A percentile compares a stretch with the other conserved stretches of the same genome.
Evolutionary conservation across 2,329 filamentous ascomycete species (phyloP).

Genomic region (Microdochium bolleyi): DNA sequence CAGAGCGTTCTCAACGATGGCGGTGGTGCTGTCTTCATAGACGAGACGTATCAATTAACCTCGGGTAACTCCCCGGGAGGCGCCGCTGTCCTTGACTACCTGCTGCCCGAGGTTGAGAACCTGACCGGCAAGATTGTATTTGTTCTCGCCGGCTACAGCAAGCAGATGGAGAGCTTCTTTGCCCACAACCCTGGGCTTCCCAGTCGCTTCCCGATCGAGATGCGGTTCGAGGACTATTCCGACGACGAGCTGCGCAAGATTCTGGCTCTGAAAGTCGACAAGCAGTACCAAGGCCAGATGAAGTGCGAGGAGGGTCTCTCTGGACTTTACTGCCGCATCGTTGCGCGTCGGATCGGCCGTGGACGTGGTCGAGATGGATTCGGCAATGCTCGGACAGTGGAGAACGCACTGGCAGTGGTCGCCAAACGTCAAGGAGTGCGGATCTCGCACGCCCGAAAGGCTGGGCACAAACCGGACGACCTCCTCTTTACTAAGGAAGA

Average conservation of each 20-base stretch:
- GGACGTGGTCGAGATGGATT: constrained; percentile 60
- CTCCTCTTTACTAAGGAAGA: constrained; percentile 57
- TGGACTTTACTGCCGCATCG: constrained; percentile 59
- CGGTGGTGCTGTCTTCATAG: constrained; percentile 68
- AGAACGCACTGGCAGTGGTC: constrained; percentile 52
- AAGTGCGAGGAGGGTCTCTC: constrained; percentile 45
- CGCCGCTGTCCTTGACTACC: constrained; percentile 56
- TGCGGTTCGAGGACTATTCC: constrained; percentile 63
- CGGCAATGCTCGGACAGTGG: constrained; percentile 62
- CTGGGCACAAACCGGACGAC: constrained; percentile 40
- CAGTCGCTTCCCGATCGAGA: constrained; percentile 57
- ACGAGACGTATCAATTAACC: constrained; percentile 70
- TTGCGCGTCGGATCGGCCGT: constrained; percentile 50
- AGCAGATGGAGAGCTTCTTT: constrained; percentile 71
- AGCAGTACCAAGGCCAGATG: constrained; percentile 48
- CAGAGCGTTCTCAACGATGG: constrained; percentile 46
- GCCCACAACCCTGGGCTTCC: constrained; percentile 64
- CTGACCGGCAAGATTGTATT: constrained; percentile 62
- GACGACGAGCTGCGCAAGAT: constrained; percentile 59
- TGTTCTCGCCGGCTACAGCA: constrained; percentile 64
- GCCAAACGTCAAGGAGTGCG: constrained; percentile 50
- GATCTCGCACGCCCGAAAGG: constrained; percentile 36
- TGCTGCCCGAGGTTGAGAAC: constrained; percentile 68
- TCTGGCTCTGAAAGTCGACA: constrained; percentile 42
- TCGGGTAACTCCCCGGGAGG: constrained; percentile 51